These are phyloP conservation scores for Cercospora berteroae DNA, from an alignment of 2,329 filamentous ascomycete genomes.

Conservation along the genomic window DNA sequence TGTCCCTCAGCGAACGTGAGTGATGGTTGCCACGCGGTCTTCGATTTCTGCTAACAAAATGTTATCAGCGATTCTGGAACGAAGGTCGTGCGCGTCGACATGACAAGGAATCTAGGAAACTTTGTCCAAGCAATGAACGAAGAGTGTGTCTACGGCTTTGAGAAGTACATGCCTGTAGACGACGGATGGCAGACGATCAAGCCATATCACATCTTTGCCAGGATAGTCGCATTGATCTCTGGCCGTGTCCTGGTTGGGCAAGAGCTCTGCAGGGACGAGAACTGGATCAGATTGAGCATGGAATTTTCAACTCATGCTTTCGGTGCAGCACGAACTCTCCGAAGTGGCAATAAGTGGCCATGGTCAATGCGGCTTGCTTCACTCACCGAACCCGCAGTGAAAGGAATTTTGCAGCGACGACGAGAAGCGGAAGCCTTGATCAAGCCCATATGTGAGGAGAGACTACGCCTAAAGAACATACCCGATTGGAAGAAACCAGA, in stretches of 20 bases:
- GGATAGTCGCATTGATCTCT: conserved; percentile 17
- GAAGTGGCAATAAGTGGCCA: conserved; percentile 15
- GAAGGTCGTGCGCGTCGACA: conserved; percentile 17
- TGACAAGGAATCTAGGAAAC: conserved; percentile 18
- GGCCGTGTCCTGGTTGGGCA: conserved; percentile 18
- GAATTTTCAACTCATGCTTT: conserved; percentile 19
- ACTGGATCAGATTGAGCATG: conserved; percentile 17
- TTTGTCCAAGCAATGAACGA: conserved; percentile 18
- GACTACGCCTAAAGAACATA: conserved; percentile 1
- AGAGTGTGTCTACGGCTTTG: conserved; percentile 16
- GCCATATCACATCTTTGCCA: conserved; percentile 14
- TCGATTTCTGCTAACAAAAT: not conserved
- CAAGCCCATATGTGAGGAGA: conserved; percentile 14
- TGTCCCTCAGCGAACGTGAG: conserved; percentile 17
- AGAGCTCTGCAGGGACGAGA: conserved; percentile 15
- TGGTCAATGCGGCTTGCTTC: conserved; percentile 17
- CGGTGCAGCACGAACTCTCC: conserved; percentile 14
- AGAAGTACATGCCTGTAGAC: conserved; percentile 10
- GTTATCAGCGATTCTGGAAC: conserved; percentile 16
- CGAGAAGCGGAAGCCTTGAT: conserved; percentile 15
- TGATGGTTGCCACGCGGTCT: not conserved
- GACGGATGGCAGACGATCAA: conserved; percentile 16
- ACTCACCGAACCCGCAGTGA: conserved; percentile 13
- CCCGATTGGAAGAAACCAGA: conserved; percentile 12
- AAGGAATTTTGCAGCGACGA: conserved; percentile 10